Base-by-base conservation (phyloP, 352 stramenopile genomes). In the Aphanomyces euteiches region DNA sequence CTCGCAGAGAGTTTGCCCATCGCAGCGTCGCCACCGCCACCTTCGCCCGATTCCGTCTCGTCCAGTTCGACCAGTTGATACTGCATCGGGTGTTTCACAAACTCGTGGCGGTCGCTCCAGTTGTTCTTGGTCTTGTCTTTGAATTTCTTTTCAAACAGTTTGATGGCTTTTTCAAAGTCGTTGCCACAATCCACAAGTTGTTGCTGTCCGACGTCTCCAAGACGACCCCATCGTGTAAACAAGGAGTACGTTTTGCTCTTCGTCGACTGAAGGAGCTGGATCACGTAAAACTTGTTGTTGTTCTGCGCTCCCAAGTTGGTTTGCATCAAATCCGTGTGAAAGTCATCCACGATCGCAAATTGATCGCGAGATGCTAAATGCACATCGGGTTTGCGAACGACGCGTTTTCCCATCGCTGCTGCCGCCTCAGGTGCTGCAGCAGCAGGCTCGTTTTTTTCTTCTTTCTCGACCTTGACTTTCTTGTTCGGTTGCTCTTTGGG, bases 241-340 rank as follows among this genome's bases (percentile, higher is more conserved):
- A 66, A 17, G 39, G 36, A 41, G 58, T 50, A 66, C 7, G 4
- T 19, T 28, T 12, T 17, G 39, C 21, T 12, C 19, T 47, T 10
- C 58, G 37, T 64, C 28, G 56, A 45, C 28, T 64, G 56, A 15
- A 66, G 37, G 7, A 66, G 58, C 39, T 66, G 58, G 17, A 66
- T 53, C n/a, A 66, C 53, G 58, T 66, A 66, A 53, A 66, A 66
- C 58, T 66, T 66, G 58, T 66, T 66, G 58, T 66, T 66, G 58
- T 66, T 66, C 7, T 66, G 28, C 28, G 28, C 28, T 38, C 58
- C 58, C 28, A 66, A 40, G 39, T 66, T 66, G 8, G 58, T 53
- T 19, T 66, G 58, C 58, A 66, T 66, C 28, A 66, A 19, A 19
- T 66, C 58, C 4, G 58, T 50, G 7, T 17, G 28, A 28, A 47